These are phyloP conservation scores for Umbilicus rupestris DNA, from an alignment of 164 flowering plant species.

Conservation along the genomic window DNA sequence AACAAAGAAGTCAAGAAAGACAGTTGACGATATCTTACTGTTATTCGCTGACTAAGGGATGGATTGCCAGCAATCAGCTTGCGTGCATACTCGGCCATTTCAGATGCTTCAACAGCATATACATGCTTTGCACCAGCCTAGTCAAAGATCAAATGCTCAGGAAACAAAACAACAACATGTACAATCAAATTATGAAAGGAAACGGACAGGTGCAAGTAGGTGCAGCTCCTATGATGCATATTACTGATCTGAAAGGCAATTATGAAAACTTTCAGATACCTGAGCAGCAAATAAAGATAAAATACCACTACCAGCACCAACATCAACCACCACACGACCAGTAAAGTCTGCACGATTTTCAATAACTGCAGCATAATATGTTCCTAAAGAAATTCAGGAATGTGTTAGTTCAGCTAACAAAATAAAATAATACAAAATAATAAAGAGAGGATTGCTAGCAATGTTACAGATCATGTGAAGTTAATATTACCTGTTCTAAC, in stretches of 20 bases:
- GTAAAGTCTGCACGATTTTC: slow-evolving; percentile 80
- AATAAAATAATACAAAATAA: neutral
- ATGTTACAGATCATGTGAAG: slow-evolving; percentile 12
- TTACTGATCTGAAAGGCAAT: neutral
- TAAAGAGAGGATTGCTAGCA: neutral
- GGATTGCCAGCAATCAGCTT: slow-evolving; percentile 90
- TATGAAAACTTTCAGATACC: slow-evolving; percentile 28
- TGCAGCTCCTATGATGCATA: neutral
- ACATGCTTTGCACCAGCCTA: slow-evolving; percentile 99
- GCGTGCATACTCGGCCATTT: slow-evolving; percentile 96
- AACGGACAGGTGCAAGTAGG: no score
- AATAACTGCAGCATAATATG: slow-evolving; percentile 90
- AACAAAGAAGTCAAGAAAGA: neutral
- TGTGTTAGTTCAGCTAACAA: neutral
- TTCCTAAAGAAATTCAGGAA: slow-evolving; percentile 39
- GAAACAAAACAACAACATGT: neutral
- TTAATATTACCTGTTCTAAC: slow-evolving; percentile 89
- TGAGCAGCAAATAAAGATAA: slow-evolving; percentile 98
- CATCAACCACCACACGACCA: slow-evolving; percentile 96
- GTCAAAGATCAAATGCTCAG: neutral
- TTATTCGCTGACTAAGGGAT: slow-evolving; percentile 53
- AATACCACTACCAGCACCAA: slow-evolving; percentile 99
- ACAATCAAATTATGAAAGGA: neutral
- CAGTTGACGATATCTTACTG: slow-evolving; percentile 31
- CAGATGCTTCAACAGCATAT: slow-evolving; percentile 99